A percentile compares a stretch with the other conserved stretches of the same genome.
phyloP scores from a whole-genome alignment of 768 basidiomycete genomes.

The Tulasnella sp. region DNA sequence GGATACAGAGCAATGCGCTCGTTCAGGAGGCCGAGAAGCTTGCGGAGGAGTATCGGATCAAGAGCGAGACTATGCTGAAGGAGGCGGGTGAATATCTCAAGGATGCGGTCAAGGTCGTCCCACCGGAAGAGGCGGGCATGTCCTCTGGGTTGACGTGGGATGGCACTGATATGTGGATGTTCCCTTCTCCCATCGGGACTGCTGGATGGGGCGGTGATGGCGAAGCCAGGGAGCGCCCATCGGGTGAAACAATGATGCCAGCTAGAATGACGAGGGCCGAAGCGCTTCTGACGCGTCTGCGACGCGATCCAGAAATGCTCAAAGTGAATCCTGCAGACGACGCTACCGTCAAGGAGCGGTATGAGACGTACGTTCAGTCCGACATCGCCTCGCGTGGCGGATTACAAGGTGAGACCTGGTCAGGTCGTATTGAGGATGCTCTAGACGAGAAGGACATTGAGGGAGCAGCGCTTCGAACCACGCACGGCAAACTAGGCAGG shows the following conservation, averaged over 20 bases:
- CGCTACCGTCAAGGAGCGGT: slow-evolving; percentile 35
- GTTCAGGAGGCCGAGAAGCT: slow-evolving; percentile 39
- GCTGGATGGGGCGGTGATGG: slow-evolving; percentile 10
- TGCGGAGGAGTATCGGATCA: slow-evolving; percentile 76
- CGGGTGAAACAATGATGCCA: slow-evolving; percentile 24
- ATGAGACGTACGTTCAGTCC: slow-evolving; percentile 43
- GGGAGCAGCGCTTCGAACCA: slow-evolving; percentile 41
- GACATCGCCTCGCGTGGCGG: slow-evolving; percentile 47
- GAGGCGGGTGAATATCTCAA: slow-evolving; percentile 55
- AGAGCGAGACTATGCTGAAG: slow-evolving; percentile 51
- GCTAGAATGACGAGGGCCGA: slow-evolving; percentile 53
- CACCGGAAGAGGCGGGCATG: slow-evolving; percentile 48
- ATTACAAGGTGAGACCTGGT: slow-evolving; percentile 48
- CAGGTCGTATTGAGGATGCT: slow-evolving; percentile 35
- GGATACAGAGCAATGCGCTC: slow-evolving; percentile 56
- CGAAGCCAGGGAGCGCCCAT: slow-evolving; percentile 28
- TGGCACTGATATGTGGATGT: slow-evolving; percentile 75
- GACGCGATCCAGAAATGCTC: slow-evolving; percentile 63
- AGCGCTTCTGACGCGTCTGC: slow-evolving; percentile 58
- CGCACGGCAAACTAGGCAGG: slow-evolving; percentile 50
- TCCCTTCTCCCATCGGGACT: slow-evolving; percentile 37
- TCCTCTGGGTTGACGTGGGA: slow-evolving; percentile 56
- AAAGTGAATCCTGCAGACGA: slow-evolving; percentile 59
- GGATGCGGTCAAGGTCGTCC: slow-evolving; percentile 88
- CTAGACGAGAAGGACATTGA: slow-evolving; percentile 37